Evolutionary conservation across 1,284 basidiomycete species (phyloP).

Genomic region (Tetrapyrgos nigripes): DNA sequence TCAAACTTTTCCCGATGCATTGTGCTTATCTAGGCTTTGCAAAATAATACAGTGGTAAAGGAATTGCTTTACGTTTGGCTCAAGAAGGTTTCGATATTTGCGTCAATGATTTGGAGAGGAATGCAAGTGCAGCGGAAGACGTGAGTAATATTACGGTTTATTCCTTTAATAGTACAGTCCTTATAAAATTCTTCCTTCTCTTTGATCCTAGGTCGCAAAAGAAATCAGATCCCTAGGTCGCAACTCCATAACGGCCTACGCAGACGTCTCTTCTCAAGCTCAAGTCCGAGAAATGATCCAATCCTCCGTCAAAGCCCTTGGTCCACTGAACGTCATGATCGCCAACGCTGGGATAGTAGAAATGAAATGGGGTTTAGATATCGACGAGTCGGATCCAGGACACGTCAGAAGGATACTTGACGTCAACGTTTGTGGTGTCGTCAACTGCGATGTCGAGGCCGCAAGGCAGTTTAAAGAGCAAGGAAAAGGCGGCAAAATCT

Average conservation of each 20-base stretch:
- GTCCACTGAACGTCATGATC: conserved; percentile 19
- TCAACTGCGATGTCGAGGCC: conserved; percentile 15
- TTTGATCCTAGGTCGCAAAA: conserved; percentile 10
- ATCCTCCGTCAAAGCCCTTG: conserved; percentile 14
- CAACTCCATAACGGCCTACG: conserved; percentile 7
- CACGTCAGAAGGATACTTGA: conserved; percentile 14
- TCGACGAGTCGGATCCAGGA: neutral
- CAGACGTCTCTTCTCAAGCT: conserved; percentile 8
- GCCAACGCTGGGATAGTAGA: conserved; percentile 19
- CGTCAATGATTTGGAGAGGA: conserved; percentile 13
- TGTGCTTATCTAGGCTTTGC: neutral
- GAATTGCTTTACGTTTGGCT: conserved; percentile 16
- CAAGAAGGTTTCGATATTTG: conserved; percentile 19
- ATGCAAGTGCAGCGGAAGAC: conserved; percentile 23
- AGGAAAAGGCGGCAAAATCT: conserved; percentile 16
- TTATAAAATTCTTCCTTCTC: neutral
- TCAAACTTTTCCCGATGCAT: neutral
- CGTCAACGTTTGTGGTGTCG: conserved; percentile 15
- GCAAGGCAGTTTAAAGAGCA: conserved; percentile 22
- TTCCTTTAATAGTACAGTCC: neutral
- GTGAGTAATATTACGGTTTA: neutral
- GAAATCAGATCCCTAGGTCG: conserved; percentile 16
- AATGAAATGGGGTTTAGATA: conserved; percentile 11
- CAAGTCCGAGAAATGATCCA: conserved; percentile 14
- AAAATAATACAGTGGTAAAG: conserved; percentile 6